Conservation (phyloP, 2,329 filamentous ascomycete genomes). For the Bretziella fagacearum region DNA sequence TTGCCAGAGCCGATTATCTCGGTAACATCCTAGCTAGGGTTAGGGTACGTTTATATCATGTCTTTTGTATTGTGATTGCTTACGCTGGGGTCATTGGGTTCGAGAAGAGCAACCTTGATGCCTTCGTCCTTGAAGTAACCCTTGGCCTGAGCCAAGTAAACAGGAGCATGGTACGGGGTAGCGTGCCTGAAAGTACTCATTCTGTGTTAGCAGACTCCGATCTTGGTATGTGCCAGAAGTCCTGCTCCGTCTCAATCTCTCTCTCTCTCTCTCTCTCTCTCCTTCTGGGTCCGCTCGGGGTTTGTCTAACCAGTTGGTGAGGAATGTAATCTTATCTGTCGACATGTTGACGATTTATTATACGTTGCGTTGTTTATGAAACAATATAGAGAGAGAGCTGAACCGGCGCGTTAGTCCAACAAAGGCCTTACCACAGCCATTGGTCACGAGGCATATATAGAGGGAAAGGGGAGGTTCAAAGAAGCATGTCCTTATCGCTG, state of each 20-base stretch:
- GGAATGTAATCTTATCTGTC: conserved; percentile 71
- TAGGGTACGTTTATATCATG: no score
- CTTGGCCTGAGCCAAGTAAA: conserved; percentile 61
- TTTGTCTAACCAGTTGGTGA: conserved; percentile 57
- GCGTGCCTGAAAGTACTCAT: conserved; percentile 45
- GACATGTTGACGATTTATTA: conserved; percentile 47
- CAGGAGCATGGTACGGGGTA: conserved; percentile 62
- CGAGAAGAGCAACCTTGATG: conserved; percentile 59
- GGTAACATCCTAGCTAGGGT: conserved; percentile 45
- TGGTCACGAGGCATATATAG: conserved; percentile 13
- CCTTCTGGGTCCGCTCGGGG: conserved; percentile 11
- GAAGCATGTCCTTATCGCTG: conserved; percentile 76
- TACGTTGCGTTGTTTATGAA: conserved; percentile 20
- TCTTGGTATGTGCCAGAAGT: not conserved
- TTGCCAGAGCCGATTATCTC: conserved; percentile 65
- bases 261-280: conserved; percentile 6
- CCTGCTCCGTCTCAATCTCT: conserved; percentile 10
- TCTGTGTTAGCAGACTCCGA: not conserved
- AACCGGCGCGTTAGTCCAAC: not conserved
- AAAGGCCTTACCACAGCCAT: conserved; percentile 24
- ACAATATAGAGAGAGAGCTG: conserved; percentile 1
- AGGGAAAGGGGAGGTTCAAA: conserved; percentile 29
- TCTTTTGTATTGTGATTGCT: conserved; percentile 17
- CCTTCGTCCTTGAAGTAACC: conserved; percentile 60
- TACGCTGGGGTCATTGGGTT: conserved; percentile 63